phyloP scores from a whole-genome alignment of 2,329 filamentous ascomycete species.

The Cryoendolithus antarcticus region DNA sequence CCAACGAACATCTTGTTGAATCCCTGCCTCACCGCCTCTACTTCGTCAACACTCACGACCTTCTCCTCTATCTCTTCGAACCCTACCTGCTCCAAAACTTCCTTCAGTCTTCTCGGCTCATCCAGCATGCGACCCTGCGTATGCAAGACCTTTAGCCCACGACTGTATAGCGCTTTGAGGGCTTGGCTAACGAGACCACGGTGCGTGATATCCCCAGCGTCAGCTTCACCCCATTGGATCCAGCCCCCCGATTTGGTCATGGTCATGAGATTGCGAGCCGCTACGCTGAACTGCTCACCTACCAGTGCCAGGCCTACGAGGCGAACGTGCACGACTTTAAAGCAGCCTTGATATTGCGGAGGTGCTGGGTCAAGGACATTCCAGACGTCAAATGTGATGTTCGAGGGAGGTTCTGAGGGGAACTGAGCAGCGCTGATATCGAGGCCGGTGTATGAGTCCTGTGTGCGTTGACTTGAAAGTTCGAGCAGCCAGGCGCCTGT shows the following conservation, averaged over 20 bases:
- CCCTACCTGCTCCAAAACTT: too few relatives aligned
- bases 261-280: constrained; percentile 7
- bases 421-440: constrained; percentile 13
- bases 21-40: too few relatives aligned
- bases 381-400: constrained; percentile 5
- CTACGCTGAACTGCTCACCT: constrained; percentile 7
- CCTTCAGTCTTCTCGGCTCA: too few relatives aligned
- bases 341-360: constrained; percentile 3
- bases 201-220: constrained; percentile 3
- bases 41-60: too few relatives aligned
- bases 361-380: constrained; percentile 11
- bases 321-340: constrained; percentile 13
- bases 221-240: constrained; percentile 13
- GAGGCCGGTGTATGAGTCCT: constrained; percentile 6
- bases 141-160: too few relatives aligned
- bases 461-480: constrained; percentile 2
- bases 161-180: too few relatives aligned
- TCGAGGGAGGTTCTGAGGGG: constrained; percentile 2
- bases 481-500: constrained; percentile 13
- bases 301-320: constrained; percentile 10
- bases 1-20: too few relatives aligned
- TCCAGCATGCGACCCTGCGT: too few relatives aligned
- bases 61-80: too few relatives aligned
- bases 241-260: constrained; percentile 13
- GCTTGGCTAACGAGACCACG: too few relatives aligned